These are phyloP conservation scores for Rhodotorula glutinis DNA, from an alignment of 1,284 basidiomycete genomes.

Conservation along the genomic window DNA sequence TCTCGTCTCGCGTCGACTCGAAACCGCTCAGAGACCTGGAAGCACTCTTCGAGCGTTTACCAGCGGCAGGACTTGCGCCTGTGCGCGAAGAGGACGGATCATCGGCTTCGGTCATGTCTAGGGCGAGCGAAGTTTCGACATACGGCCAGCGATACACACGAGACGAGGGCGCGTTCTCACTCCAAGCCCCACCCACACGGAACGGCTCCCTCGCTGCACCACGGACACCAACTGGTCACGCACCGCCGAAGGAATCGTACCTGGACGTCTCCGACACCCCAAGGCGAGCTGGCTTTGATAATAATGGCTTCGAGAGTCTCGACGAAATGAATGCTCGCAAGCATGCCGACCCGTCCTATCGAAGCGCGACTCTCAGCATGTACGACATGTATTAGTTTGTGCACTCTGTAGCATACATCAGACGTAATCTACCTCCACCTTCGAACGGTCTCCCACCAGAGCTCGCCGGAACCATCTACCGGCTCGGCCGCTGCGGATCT, in stretches of 20 bases:
- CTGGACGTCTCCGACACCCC: neutral
- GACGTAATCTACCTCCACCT: neutral
- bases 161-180: neutral
- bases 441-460: neutral
- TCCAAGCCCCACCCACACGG: neutral
- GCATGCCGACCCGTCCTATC: slow-evolving; percentile 8
- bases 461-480: neutral
- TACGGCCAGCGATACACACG: too few relatives aligned
- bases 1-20: slow-evolving; percentile 31
- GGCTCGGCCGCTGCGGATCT: neutral
- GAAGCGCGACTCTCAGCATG: slow-evolving; percentile 25
- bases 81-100: too few relatives aligned
- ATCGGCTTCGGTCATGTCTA: neutral
- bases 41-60: slow-evolving; percentile 5
- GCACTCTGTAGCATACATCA: neutral
- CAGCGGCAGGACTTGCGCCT: neutral
- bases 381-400: slow-evolving; percentile 14
- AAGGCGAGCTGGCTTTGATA: neutral
- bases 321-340: slow-evolving; percentile 1
- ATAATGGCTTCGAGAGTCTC: slow-evolving; percentile 7
- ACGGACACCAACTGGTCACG: neutral
- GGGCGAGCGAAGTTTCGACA: neutral
- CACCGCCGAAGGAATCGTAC: neutral
- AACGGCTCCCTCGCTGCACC: neutral
- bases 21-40: slow-evolving; percentile 35